Conservation (phyloP, 2,329 filamentous ascomycete genomes). For the Pestalotiopsis sp. region DNA sequence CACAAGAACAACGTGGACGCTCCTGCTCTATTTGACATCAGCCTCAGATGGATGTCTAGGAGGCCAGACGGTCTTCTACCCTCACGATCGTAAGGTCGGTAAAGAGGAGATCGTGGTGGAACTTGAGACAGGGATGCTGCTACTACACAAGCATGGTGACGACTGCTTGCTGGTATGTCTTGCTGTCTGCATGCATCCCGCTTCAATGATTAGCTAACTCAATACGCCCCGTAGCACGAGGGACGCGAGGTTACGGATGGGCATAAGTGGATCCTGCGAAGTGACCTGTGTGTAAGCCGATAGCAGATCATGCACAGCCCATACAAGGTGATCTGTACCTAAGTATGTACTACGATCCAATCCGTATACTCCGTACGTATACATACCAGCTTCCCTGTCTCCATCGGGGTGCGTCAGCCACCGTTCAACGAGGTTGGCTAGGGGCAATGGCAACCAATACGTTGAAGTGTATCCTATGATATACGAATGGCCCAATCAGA, state of each 20-base stretch:
- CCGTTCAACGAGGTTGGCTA: not conserved
- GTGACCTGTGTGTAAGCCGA: not conserved
- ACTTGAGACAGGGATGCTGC: constrained; percentile 80
- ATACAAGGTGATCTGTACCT: not conserved
- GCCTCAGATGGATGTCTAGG: constrained; percentile 74
- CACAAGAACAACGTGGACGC: constrained; percentile 85
- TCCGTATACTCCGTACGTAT: not conserved
- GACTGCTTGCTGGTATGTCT: constrained; percentile 75
- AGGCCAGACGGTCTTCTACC: constrained; percentile 92
- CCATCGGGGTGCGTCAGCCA: not conserved
- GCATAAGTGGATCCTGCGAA: not conserved
- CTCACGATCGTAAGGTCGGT: constrained; percentile 59
- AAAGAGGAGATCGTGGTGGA: constrained; percentile 71
- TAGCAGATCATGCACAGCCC: not conserved
- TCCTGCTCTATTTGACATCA: constrained; percentile 85
- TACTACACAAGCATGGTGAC: constrained; percentile 86
- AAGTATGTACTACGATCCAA: not conserved
- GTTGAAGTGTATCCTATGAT: not conserved
- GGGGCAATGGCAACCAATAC: not conserved
- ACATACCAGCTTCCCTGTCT: not conserved
- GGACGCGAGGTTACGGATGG: constrained; percentile 72
- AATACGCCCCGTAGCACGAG: constrained; percentile 65
- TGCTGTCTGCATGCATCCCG: not conserved
- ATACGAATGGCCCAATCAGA: not conserved
- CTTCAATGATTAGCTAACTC: constrained; percentile 12